Base-by-base conservation (phyloP, 352 stramenopile species). In the Phytophthora multivora region DNA sequence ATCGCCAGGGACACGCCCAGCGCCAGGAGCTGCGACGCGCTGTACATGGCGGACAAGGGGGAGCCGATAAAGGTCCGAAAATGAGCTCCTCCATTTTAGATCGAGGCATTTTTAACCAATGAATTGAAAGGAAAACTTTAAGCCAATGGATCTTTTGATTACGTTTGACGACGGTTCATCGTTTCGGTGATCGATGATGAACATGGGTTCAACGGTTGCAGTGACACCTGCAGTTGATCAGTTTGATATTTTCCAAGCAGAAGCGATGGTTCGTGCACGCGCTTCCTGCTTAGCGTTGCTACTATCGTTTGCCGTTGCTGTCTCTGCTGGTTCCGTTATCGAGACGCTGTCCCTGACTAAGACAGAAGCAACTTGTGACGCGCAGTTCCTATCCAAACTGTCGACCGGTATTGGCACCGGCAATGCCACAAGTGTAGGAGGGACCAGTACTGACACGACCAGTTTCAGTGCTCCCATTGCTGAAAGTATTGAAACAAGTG, bases 11-110 rank as follows among this genome's bases (percentile, higher is more conserved):
- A 88, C 30, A 80, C 54, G 49, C 61, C 59, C 8, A 93, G 70
- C 50, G 80, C 81, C 42, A 89, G 41, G 31, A 85, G 48, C 71
- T 91, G 84, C 62, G 78, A 89, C 21, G 59, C 59, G 48, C 76
- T 84, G 73, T 90, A 89, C 80, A 87, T 89, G 50, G 31, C 26
- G 16, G 30, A 4, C 16, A 15, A 31, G 13, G 36, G 12, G n/a
- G 36, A 52, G 35, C n/a, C 15, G 35, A 18, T 33, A 10, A 15
- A 26, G 30, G 26, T 15, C 6, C 48, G 33, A 51, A n/a, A 39
- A 28, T 51, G 30, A 53, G 12, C 12, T 42, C 35, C 35, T 18
- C n/a, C 15, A 6, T 13, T 40, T 13, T 33, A 33, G 28, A 33
- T 33, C 4, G 9, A 33, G 2, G 1, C 4, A 8, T 2, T 47